These are phyloP conservation scores for Cordyceps cateniannulata DNA, from an alignment of 2,329 filamentous ascomycete genomes.

Conservation along the genomic window DNA sequence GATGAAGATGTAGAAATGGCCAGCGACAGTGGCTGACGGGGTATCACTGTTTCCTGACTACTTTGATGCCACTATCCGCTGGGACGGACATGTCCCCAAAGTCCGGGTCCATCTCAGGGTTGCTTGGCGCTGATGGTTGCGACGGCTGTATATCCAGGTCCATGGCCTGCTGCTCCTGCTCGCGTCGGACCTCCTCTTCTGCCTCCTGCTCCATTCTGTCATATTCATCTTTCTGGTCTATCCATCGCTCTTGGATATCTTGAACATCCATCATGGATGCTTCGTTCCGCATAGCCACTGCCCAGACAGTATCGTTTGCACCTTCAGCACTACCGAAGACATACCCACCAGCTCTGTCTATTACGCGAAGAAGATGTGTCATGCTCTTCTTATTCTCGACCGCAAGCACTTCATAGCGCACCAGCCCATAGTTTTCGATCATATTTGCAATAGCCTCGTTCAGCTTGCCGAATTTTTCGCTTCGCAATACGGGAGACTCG, in stretches of 20 bases:
- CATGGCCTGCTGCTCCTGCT: conserved; percentile 31
- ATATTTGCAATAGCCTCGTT: conserved; percentile 83
- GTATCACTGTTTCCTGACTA: conserved; percentile 58
- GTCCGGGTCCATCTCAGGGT: conserved; percentile 34
- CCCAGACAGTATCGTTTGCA: conserved; percentile 95
- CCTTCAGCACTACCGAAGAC: conserved; percentile 86
- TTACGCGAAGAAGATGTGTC: conserved; percentile 82
- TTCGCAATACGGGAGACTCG: conserved; percentile 65
- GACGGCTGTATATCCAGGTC: conserved; percentile 25
- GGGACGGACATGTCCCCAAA: conserved; percentile 47
- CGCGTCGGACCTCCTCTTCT: conserved; percentile 62
- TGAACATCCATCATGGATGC: conserved; percentile 70
- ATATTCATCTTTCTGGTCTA: conserved; percentile 82
- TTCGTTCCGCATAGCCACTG: conserved; percentile 80
- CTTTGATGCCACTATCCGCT: conserved; percentile 61
- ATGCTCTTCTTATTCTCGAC: conserved; percentile 97
- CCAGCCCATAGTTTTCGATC: conserved; percentile 83
- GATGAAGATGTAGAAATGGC: conserved; percentile 42
- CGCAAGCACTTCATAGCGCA: conserved; percentile 86
- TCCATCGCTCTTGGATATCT: conserved; percentile 93
- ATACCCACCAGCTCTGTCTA: conserved; percentile 89
- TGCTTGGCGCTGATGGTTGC: conserved; percentile 18
- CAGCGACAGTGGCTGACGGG: conserved; percentile 37
- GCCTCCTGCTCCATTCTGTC: conserved; percentile 72
- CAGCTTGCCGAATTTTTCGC: conserved; percentile 72